Conservation (phyloP, 2,329 filamentous ascomycete genomes). For the Pseudocercospora musae region DNA sequence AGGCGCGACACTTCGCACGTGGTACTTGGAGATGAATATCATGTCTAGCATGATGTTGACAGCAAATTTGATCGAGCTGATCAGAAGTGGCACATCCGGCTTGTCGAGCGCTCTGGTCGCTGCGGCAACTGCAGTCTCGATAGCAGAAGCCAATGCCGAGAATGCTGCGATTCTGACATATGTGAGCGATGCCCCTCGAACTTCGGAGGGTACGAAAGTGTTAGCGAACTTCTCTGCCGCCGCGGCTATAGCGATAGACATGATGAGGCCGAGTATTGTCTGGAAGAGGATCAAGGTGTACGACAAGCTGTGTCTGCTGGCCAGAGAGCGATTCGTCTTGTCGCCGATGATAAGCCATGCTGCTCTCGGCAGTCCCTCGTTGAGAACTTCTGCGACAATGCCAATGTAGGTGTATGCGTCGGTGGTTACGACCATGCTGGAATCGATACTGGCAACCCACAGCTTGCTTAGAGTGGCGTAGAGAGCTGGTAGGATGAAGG, state of each 20-base stretch:
- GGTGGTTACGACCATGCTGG: slow-evolving; percentile 60
- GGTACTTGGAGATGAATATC: slow-evolving; percentile 63
- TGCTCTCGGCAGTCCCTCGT: slow-evolving; percentile 67
- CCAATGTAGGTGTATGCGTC: slow-evolving; percentile 69
- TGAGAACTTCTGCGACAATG: slow-evolving; percentile 64
- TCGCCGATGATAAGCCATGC: slow-evolving; percentile 69
- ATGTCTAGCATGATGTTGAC: slow-evolving; percentile 67
- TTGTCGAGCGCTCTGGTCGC: slow-evolving; percentile 64
- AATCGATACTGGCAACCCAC: slow-evolving; percentile 67
- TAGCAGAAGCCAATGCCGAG: slow-evolving; percentile 57
- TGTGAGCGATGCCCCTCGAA: slow-evolving; percentile 54
- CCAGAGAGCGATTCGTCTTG: slow-evolving; percentile 50
- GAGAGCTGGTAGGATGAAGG: slow-evolving; percentile 64
- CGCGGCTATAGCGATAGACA: slow-evolving; percentile 58
- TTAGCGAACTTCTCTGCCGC: slow-evolving; percentile 55
- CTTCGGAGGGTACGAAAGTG: slow-evolving; percentile 61
- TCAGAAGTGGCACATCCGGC: slow-evolving; percentile 65
- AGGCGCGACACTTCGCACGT: slow-evolving; percentile 53
- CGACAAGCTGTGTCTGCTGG: slow-evolving; percentile 56
- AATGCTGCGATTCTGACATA: slow-evolving; percentile 66
- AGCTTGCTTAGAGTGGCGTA: slow-evolving; percentile 66
- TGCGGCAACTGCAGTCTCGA: slow-evolving; percentile 61
- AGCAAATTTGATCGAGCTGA: slow-evolving; percentile 61
- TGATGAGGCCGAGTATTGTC: slow-evolving; percentile 52
- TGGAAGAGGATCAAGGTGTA: slow-evolving; percentile 59